A percentile compares a stretch with the other conserved stretches of the same genome.
phyloP scores from a whole-genome alignment of 768 basidiomycete genomes.

The Sporobolomyces phaffii region DNA sequence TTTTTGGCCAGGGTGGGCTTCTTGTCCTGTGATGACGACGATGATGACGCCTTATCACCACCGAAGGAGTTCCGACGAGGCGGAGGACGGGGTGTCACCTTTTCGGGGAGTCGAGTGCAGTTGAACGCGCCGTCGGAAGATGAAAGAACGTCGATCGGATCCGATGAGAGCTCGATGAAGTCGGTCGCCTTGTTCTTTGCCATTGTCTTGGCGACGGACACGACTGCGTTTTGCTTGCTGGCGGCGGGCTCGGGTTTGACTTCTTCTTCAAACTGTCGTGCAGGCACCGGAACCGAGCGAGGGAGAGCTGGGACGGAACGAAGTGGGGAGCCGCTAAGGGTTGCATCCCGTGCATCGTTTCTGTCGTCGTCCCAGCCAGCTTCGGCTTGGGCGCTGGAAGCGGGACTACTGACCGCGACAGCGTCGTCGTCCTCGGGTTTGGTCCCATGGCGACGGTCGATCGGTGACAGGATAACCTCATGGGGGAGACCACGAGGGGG shows the following conservation, averaged over 20 bases:
- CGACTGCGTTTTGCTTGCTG: not conserved
- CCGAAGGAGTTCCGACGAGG: too few relatives aligned
- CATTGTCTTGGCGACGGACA: not conserved
- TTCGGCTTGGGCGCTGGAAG: not conserved
- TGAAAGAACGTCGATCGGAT: conserved; percentile 23
- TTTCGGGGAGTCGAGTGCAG: conserved; percentile 4
- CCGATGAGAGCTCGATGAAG: conserved; percentile 16
- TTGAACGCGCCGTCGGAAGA: conserved; percentile 8
- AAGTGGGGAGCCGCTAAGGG: too few relatives aligned
- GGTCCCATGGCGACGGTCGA: not conserved
- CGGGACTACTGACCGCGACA: conserved; percentile 23
- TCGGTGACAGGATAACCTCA: too few relatives aligned
- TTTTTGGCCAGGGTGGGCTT: not conserved
- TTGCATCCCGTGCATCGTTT: too few relatives aligned
- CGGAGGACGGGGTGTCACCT: not conserved
- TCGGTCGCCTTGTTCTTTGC: not conserved
- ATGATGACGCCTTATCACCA: too few relatives aligned
- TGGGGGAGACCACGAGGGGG: not conserved
- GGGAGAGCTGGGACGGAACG: too few relatives aligned
- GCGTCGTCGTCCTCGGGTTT: not conserved
- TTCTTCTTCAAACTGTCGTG: too few relatives aligned
- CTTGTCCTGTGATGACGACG: not conserved
- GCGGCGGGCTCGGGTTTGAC: not conserved
- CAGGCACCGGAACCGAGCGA: too few relatives aligned
- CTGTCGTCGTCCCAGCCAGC: conserved; percentile 22